These are phyloP conservation scores for Lipomyces japonicus DNA, from an alignment of 805 yeast species.

Conservation along the genomic window DNA sequence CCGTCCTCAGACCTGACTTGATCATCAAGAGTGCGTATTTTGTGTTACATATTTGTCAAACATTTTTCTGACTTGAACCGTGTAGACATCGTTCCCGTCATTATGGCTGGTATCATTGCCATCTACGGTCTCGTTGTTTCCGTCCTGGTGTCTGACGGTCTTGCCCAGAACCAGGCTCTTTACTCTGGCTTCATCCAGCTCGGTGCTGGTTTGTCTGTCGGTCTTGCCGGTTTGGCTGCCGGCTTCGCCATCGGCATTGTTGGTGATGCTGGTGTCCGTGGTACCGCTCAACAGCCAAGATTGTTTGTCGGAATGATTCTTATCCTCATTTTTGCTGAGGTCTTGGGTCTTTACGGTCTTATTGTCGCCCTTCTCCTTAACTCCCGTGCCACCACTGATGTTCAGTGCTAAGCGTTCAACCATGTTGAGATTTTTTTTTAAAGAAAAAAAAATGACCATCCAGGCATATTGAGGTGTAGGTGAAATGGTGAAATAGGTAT, in stretches of 20 bases:
- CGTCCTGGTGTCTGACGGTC: conserved; percentile 89
- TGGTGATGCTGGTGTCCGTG: conserved; percentile 90
- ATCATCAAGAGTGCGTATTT: conserved; percentile 62
- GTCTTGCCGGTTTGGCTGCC: conserved; percentile 92
- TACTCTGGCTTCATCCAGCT: conserved; percentile 98
- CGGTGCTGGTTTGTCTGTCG: conserved; percentile 93
- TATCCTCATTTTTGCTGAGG: conserved; percentile 87
- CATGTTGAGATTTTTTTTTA: conserved; percentile 1
- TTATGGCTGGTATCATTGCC: conserved; percentile 95
- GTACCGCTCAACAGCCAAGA: conserved; percentile 81
- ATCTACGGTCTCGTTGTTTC: conserved; percentile 97
- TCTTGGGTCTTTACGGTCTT: conserved; percentile 92
- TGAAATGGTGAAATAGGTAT: background rate
- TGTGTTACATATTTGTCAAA: too few species aligned
- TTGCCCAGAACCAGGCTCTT: conserved; percentile 72
- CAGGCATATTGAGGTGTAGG: background rate
- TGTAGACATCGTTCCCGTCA: conserved; percentile 79
- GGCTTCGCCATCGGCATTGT: conserved; percentile 96
- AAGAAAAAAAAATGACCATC: background rate
- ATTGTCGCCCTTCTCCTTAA: conserved; percentile 96
- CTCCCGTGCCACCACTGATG: conserved; percentile 75
- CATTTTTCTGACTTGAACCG: too few species aligned
- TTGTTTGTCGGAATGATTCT: conserved; percentile 85
- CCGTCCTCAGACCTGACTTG: conserved; percentile 94
- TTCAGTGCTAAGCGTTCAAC: conserved; percentile 20